Conservation (phyloP, 2,329 filamentous ascomycete genomes). For the Magnaporthiopsis rhizophila region DNA sequence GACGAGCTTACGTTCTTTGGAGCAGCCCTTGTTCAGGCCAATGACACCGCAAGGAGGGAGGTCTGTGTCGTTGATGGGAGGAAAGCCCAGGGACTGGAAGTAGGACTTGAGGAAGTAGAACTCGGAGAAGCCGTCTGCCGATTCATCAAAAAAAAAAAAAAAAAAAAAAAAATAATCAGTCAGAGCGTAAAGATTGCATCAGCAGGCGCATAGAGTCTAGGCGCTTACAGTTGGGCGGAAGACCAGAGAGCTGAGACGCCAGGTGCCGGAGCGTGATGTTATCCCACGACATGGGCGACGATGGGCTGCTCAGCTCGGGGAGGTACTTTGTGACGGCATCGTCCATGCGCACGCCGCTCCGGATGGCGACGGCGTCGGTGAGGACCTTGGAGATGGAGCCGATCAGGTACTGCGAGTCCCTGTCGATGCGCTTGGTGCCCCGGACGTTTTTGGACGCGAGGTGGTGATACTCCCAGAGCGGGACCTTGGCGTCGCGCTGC, state of each 20-base stretch:
- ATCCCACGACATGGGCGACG: constrained; percentile 22
- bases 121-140: constrained; percentile 26
- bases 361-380: constrained; percentile 28
- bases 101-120: constrained; percentile 27
- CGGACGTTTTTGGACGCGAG: constrained; percentile 23
- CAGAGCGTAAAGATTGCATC: too few relatives aligned
- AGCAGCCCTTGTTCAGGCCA: constrained; percentile 26
- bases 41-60: constrained; percentile 29
- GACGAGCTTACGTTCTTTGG: constrained; percentile 20
- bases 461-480: constrained; percentile 35
- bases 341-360: constrained; percentile 26
- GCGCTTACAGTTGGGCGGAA: constrained; percentile 26
- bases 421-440: constrained; percentile 24
- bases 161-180: neutral
- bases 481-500: constrained; percentile 17
- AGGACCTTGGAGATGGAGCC: constrained; percentile 32
- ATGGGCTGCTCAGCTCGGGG: constrained; percentile 23
- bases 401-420: constrained; percentile 32
- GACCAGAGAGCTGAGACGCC: constrained; percentile 27
- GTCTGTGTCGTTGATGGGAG: constrained; percentile 22
- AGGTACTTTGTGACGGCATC: constrained; percentile 37
- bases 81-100: constrained; percentile 28
- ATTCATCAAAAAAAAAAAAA: too few relatives aligned
- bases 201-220: neutral
- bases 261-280: constrained; percentile 29